A percentile compares a stretch with the other conserved stretches of the same genome.
These are phyloP conservation scores for Neocatenulostroma microsporum DNA, from an alignment of 2,329 filamentous ascomycete genomes.

Conservation along the genomic window DNA sequence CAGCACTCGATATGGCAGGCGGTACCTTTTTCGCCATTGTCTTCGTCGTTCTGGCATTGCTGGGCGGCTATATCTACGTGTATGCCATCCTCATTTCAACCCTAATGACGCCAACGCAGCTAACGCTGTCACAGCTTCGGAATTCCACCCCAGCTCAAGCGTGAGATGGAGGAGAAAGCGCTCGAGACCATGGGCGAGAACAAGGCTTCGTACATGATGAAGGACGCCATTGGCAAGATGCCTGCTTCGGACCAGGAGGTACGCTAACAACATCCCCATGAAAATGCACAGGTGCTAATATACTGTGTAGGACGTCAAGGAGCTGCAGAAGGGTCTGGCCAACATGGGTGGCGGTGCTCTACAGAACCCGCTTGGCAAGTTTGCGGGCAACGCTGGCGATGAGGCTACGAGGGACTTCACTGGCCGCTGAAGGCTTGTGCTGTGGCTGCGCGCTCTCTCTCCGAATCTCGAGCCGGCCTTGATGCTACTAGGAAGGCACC, in stretches of 20 bases:
- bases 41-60: constrained; percentile 30
- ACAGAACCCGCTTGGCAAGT: constrained; percentile 33
- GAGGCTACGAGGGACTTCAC: constrained; percentile 19
- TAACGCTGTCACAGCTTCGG: constrained; percentile 30
- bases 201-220: constrained; percentile 34
- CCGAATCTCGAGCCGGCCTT: too few relatives aligned
- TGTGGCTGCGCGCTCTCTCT: too few relatives aligned
- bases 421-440: constrained; percentile 16
- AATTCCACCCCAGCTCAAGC: constrained; percentile 41
- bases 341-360: constrained; percentile 26
- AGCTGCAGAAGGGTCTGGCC: constrained; percentile 28
- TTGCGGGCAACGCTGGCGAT: constrained; percentile 20
- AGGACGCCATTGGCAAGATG: constrained; percentile 22
- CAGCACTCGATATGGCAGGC: too few relatives aligned
- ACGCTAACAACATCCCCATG: background rate
- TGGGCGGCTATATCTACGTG: constrained; percentile 37
- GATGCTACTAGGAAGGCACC: too few relatives aligned
- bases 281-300: background rate
- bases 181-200: constrained; percentile 48
- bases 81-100: constrained; percentile 7
- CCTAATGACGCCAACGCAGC: background rate
- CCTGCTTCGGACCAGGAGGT: constrained; percentile 27
- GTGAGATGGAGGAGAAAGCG: constrained; percentile 39
- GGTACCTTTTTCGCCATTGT: constrained; percentile 21
- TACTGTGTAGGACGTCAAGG: constrained; percentile 23